Evolutionary conservation across 2,329 filamentous ascomycete species (phyloP).

Genomic region (Sordariomycetes sp.): DNA sequence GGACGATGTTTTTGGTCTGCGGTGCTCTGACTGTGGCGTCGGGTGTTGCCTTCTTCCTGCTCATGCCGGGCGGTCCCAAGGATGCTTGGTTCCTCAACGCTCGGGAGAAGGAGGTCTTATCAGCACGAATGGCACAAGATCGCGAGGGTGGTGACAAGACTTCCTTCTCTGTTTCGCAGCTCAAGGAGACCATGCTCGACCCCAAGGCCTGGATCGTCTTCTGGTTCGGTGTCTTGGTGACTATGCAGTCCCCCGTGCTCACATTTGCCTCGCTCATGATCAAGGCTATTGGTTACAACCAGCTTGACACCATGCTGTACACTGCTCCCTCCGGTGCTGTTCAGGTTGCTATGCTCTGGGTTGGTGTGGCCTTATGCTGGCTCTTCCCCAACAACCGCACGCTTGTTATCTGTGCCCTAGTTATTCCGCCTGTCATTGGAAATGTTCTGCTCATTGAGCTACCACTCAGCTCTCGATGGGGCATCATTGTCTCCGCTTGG

Average conservation of each 20-base stretch:
- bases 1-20: constrained; percentile 37
- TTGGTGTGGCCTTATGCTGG: constrained; percentile 27
- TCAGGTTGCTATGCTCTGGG: constrained; percentile 34
- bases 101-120: constrained; percentile 30
- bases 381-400: constrained; percentile 28
- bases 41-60: constrained; percentile 33
- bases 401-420: constrained; percentile 26
- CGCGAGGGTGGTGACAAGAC: constrained; percentile 25
- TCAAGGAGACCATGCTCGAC: constrained; percentile 33
- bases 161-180: constrained; percentile 30
- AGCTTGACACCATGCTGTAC: constrained; percentile 35
- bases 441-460: constrained; percentile 33
- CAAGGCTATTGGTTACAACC: constrained; percentile 31
- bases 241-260: constrained; percentile 11
- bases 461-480: constrained; percentile 29
- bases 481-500: constrained; percentile 37
- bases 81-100: constrained; percentile 38
- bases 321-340: constrained; percentile 37
- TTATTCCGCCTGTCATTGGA: constrained; percentile 31
- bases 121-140: constrained; percentile 19
- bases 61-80: constrained; percentile 35
- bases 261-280: constrained; percentile 41
- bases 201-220: constrained; percentile 26
- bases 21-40: constrained; percentile 33
- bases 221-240: constrained; percentile 12